Conservation (phyloP, 495 filamentous ascomycete genomes). For the Tuber borchii region DNA sequence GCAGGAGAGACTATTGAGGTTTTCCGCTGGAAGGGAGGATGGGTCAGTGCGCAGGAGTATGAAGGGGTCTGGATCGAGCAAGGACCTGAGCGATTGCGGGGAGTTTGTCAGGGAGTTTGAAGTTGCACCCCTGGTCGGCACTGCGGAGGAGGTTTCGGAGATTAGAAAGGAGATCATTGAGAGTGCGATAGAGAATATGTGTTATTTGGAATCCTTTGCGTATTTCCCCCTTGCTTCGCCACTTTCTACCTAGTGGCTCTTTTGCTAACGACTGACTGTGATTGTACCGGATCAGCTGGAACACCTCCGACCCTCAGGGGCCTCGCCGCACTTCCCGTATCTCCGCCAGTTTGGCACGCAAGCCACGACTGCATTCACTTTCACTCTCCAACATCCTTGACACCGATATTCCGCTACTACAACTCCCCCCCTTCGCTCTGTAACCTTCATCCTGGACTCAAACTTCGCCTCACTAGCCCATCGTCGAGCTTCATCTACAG, state of each 20-base stretch:
- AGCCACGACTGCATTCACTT: constrained; percentile 16
- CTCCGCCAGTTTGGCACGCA: constrained; percentile 1
- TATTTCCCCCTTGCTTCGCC: constrained; percentile 5
- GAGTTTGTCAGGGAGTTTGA: constrained; percentile 19
- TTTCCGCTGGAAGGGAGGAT: neutral
- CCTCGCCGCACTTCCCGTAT: constrained; percentile 15
- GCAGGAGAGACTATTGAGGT: constrained; percentile 3
- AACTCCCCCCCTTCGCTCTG: constrained; percentile 9
- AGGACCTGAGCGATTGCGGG: constrained; percentile 9
- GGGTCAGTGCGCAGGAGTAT: neutral
- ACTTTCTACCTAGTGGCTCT: neutral
- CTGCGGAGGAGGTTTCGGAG: neutral
- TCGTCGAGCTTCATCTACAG: constrained; percentile 4
- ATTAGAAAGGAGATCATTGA: constrained; percentile 8
- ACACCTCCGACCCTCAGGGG: neutral
- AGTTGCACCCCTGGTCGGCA: neutral
- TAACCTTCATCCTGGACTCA: constrained; percentile 16
- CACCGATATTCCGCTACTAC: constrained; percentile 9
- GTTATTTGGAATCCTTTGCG: constrained; percentile 16
- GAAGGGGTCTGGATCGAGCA: neutral
- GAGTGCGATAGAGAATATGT: constrained; percentile 20
- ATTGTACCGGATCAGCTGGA: neutral
- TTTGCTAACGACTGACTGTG: constrained; percentile 8
- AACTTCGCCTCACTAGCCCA: constrained; percentile 17
- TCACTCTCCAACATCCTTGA: constrained; percentile 13